Conservation (phyloP, 805 yeast genomes). For the Kodamaea hsintzibuensis region DNA sequence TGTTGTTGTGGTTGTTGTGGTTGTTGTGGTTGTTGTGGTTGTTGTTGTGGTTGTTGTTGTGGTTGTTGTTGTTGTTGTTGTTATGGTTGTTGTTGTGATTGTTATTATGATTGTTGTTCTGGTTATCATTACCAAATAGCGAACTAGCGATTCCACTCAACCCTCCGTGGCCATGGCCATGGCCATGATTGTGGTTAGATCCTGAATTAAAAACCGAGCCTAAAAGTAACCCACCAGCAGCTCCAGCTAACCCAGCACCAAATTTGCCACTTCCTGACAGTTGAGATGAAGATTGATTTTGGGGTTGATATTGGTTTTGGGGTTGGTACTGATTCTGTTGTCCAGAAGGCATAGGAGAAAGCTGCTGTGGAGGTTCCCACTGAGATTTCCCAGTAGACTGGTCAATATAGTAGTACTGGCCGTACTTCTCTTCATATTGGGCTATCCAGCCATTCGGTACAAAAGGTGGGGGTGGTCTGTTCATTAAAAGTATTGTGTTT, state of each 20-base stretch:
- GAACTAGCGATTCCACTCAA: not conserved
- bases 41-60: not conserved
- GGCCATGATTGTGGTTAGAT: not conserved
- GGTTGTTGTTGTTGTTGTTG: constrained; percentile 2
- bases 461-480: constrained; percentile 13
- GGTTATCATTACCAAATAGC: not conserved
- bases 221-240: not conserved
- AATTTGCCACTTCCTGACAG: not conserved
- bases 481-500: not conserved
- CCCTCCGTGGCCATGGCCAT: not conserved
- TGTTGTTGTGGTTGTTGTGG: not conserved
- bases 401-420: constrained; percentile 28
- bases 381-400: constrained; percentile 27
- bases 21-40: not conserved
- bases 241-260: constrained; percentile 3
- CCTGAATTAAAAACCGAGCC: not conserved
- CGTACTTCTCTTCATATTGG: constrained; percentile 35
- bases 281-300: constrained; percentile 4
- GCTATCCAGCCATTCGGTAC: constrained; percentile 36
- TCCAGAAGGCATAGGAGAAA: constrained; percentile 5
- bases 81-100: constrained; percentile 3
- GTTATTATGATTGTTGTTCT: not conserved
- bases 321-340: not conserved
- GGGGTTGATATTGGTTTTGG: not conserved
- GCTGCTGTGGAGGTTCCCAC: constrained; percentile 23